Base-by-base conservation (phyloP, 2,329 filamentous ascomycete genomes). In the Phoma sp. region DNA sequence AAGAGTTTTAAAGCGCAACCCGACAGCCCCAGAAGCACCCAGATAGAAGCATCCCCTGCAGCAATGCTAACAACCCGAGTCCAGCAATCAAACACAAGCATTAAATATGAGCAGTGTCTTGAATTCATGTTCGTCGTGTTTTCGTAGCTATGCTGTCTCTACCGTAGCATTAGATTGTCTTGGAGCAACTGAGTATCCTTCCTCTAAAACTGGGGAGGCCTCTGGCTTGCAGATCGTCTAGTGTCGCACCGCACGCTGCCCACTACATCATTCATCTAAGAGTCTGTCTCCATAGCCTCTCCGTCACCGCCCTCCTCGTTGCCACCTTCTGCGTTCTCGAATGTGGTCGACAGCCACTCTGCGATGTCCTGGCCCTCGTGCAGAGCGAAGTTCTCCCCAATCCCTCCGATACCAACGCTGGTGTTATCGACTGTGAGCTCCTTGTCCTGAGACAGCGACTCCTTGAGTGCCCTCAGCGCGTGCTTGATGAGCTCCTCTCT, bases 361-460 rank as follows among this genome's bases (percentile, higher is more conserved):
- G 88, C 87, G 58, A 97, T 87, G 61, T 95, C 90, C 73, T 91
- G 87, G 11, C 92, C 93, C 74, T 99, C 95, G 70, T 90, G 95
- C 62, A 96, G 82, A 81, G 90, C 91, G 80, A 98, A 98, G 60
- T 85, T 85, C 82, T 98, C 90, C 43, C 84, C 79, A 43, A 86
- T 66, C 8, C 93, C 93, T 22, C 93, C 90, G 57, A 97, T 82
- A 33, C 90, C 93, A 48, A 99, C 85, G 66, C 91, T 96, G 49
- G 93, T 96, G 80, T 99, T 99, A 76, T 98, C 95, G 36, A 97
- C 86, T 50, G 93, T 98, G 75, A 99, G 80, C 83, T 98, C 93
- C 82, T 96, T 96, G 79, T 99, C 95, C 84, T 98, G 93, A 53
- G 90, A 89, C 75, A 99, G 80, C 66, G 90, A 96, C 82, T 99